Evolutionary conservation across 495 filamentous ascomycete genomes (phyloP).

Genomic region (Rostrohypoxylon terebratum): DNA sequence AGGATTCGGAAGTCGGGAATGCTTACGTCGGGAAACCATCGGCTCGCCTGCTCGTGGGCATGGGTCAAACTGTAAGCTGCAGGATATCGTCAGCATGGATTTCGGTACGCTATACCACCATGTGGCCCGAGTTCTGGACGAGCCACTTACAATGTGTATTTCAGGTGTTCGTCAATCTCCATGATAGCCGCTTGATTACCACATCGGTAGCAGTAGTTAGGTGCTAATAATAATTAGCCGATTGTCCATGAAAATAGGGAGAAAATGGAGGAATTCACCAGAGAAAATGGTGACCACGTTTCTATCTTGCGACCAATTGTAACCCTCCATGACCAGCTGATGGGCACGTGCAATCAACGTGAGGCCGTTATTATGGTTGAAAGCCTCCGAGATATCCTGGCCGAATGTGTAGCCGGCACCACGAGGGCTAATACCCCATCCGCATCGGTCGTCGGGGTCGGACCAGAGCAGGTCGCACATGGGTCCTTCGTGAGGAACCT

Average conservation of each 20-base stretch:
- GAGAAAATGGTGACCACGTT: constrained; percentile 99
- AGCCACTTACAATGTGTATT: constrained; percentile 97
- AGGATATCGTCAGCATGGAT: constrained; percentile 40
- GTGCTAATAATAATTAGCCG: constrained; percentile 65
- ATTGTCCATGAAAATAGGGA: neutral
- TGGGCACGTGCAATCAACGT: constrained; percentile 94
- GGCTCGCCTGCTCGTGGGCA: constrained; percentile 97
- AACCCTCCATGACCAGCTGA: constrained; percentile 98
- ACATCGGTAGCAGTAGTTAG: constrained; percentile 98
- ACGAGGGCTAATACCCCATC: constrained; percentile 97
- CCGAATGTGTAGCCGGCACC: constrained; percentile 99
- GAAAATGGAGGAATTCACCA: constrained; percentile 65
- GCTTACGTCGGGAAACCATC: constrained; percentile 93
- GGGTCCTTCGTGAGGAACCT: constrained; percentile 97
- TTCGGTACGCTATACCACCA: neutral
- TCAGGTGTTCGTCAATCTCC: constrained; percentile 99
- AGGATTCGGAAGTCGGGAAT: neutral
- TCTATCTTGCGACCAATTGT: constrained; percentile 97
- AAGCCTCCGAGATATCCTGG: constrained; percentile 98
- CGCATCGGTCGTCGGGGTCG: constrained; percentile 97
- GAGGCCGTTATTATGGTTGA: constrained; percentile 99
- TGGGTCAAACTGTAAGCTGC: constrained; percentile 98
- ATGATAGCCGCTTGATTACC: constrained; percentile 99
- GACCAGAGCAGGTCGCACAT: constrained; percentile 99
- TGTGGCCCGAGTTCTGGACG: constrained; percentile 8